Percentiles rank a stretch among this genome's conserved stretches.
Evolutionary conservation across 73 alveolate species (phyloP).

Genomic region (Effrenium voratum): DNA sequence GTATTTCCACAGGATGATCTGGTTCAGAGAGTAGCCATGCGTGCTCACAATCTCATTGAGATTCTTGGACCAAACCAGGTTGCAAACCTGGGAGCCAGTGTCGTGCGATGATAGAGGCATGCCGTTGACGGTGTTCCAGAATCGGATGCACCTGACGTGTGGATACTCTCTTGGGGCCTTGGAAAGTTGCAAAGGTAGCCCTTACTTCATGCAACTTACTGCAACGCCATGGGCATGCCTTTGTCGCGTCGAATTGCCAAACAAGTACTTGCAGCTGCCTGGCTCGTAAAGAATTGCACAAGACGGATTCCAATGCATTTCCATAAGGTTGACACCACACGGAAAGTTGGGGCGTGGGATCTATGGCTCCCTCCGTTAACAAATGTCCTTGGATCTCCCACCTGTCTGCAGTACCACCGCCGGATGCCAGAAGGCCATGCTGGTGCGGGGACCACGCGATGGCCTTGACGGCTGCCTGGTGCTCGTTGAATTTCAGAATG

Average conservation of each 20-base stretch:
- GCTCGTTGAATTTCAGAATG: slow-evolving; percentile 96
- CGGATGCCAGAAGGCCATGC: slow-evolving; percentile 98
- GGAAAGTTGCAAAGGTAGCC: too few species aligned
- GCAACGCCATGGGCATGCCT: too few species aligned
- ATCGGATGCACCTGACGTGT: slow-evolving; percentile 96
- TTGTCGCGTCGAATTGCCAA: too few species aligned
- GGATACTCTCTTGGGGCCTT: too few species aligned
- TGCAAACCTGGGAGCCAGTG: slow-evolving; percentile 99
- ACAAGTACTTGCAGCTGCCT: too few species aligned
- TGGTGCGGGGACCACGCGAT: slow-evolving; percentile 99
- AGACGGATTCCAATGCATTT: too few species aligned
- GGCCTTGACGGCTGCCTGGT: slow-evolving; percentile 99
- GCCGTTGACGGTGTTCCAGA: slow-evolving; percentile 98
- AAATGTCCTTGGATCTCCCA: too few species aligned
- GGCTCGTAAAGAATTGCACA: too few species aligned
- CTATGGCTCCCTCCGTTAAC: too few species aligned
- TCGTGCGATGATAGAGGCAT: slow-evolving; percentile 96
- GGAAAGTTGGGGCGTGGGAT: too few species aligned
- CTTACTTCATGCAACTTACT: too few species aligned
- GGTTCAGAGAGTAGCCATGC: slow-evolving; percentile 99
- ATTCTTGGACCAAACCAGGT: slow-evolving; percentile 98
- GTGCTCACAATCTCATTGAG: slow-evolving; percentile 99
- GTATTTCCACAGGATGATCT: slow-evolving; percentile 99
- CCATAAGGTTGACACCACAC: too few species aligned
- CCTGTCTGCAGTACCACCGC: slow-evolving; percentile 99